Conservation (phyloP, 2,329 filamentous ascomycete species). For the Chaetomiaceae sp. region DNA sequence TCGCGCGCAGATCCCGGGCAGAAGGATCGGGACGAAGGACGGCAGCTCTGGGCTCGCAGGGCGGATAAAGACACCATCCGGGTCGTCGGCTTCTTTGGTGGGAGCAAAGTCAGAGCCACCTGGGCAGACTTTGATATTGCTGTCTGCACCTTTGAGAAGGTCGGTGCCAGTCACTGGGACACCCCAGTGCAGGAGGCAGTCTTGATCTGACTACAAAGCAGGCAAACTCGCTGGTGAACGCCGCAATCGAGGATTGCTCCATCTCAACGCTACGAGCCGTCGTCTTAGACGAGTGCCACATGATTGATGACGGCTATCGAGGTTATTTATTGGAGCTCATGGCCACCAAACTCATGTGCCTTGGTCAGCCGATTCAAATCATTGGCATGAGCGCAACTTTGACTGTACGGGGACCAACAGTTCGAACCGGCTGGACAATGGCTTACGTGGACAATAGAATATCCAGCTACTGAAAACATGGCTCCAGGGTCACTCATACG, state of each 20-base stretch:
- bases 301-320: constrained; percentile 70
- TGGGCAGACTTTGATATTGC: constrained; percentile 74
- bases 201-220: constrained; percentile 29
- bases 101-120: constrained; percentile 57
- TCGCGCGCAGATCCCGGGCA: constrained; percentile 32
- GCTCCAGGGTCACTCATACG: constrained; percentile 65
- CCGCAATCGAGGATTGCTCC: constrained; percentile 63
- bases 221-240: constrained; percentile 70
- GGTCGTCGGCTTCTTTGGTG: constrained; percentile 69
- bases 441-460: constrained; percentile 46
- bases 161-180: constrained; percentile 24
- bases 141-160: constrained; percentile 76
- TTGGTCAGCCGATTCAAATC: constrained; percentile 63
- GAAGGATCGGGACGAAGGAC: constrained; percentile 28
- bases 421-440: neutral
- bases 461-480: constrained; percentile 62
- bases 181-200: constrained; percentile 15
- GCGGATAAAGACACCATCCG: constrained; percentile 54
- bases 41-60: constrained; percentile 46
- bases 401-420: constrained; percentile 51
- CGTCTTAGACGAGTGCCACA: constrained; percentile 74
- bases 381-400: constrained; percentile 77
- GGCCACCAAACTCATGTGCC: constrained; percentile 63
- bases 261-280: constrained; percentile 59
- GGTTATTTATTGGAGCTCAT: constrained; percentile 71